Conservation (phyloP, 1,284 basidiomycete species). For the Papiliotrema fonsecae region DNA sequence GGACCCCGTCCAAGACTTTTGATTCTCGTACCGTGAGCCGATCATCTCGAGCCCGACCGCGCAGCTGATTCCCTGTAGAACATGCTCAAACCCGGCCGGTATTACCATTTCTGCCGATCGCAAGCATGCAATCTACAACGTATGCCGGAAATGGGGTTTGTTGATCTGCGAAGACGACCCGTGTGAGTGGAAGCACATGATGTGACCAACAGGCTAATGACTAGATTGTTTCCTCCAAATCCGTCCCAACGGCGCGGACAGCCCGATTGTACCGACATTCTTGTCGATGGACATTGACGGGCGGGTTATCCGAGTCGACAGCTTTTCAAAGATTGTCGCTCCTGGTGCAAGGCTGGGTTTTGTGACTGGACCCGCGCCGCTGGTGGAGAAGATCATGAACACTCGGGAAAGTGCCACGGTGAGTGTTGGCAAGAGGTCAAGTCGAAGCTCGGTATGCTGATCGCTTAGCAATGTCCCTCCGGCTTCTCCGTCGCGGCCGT, state of each 20-base stretch:
- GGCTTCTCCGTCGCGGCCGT: constrained; percentile 39
- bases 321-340: constrained; percentile 75
- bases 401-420: constrained; percentile 34
- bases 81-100: constrained; percentile 63
- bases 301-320: constrained; percentile 70
- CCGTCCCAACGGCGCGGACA: constrained; percentile 45
- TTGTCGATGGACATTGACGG: constrained; percentile 64
- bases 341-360: constrained; percentile 70
- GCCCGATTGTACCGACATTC: constrained; percentile 27
- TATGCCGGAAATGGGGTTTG: constrained; percentile 67
- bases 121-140: constrained; percentile 68
- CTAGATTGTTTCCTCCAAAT: constrained; percentile 44
- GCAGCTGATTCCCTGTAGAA: constrained; percentile 54
- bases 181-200: constrained; percentile 49
- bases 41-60: neutral
- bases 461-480: constrained; percentile 28
- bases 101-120: constrained; percentile 59
- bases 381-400: constrained; percentile 34
- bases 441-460: neutral
- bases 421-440: neutral
- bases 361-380: constrained; percentile 53
- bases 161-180: constrained; percentile 73
- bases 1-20: constrained; percentile 52
- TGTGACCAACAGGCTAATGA: constrained; percentile 6
- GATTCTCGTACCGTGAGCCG: constrained; percentile 33